Evolutionary conservation across 768 basidiomycete species (phyloP), one percentile per base, ranked within the genome.

Genomic region (Amanita muscaria): DNA sequence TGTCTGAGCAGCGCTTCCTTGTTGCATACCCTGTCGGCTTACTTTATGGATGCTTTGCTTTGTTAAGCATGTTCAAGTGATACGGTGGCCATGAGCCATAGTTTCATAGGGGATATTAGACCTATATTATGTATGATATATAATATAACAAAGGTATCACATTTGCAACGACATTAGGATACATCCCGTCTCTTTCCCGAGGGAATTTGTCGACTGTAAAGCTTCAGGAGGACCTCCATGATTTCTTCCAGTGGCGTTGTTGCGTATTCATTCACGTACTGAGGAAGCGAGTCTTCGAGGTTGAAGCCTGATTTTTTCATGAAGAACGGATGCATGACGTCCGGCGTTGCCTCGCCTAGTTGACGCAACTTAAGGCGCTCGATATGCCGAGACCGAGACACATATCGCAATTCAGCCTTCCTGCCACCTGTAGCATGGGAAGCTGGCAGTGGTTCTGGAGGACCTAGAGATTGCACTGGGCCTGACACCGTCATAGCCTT

Each of bases 21-120:
- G 92, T 99, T 31, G 96, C 93, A 51, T 99, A 99, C 64, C 96
- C 96, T 9, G 81, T 98, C 41, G 91, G 88, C 29, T 65, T 99
- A 42, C 68, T 98, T 18, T 99, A 96, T 55, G 90, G 90, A 15
- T 94, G 90, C 62, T 94, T 94, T 58, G 92, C 89, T 11, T 65
- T 97, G 30, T 74, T 97, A 46, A 94, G 88, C 61, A 86, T 94
- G 46, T 96, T 96, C 66, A 86, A 80, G 54, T 69, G 69, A 25
- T 15, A 11, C n/a, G n/a, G n/a, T n/a, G 5, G 25, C 24, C n/a
- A 8, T 10, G 16, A 27, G 18, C 18, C 23, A 49, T 24, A 55
- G 46, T 19, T 54, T 63, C 12, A 5, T 21, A 22, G 12, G 40
- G 23, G 36, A 43, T 33, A 34, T 24, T 45, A 21, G 40, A 15